Evolutionary conservation across 257 asterid genomes (phyloP).

Genomic region (Rubia yunnanensis): DNA sequence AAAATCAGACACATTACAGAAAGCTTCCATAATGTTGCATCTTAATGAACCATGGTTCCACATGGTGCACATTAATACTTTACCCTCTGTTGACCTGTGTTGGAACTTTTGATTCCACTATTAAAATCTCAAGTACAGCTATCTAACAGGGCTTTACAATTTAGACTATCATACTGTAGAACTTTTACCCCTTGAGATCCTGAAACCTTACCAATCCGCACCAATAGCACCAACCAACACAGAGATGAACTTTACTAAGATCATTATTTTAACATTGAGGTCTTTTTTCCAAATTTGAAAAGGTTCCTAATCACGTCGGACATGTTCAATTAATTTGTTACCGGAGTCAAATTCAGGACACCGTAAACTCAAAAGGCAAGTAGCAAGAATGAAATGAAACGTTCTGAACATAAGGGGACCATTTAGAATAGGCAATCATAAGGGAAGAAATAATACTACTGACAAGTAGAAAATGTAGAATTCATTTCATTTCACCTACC

Average conservation of each 20-base stretch:
- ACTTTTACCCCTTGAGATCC: too few species aligned
- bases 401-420: not conserved
- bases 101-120: not conserved
- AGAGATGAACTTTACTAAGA: too few species aligned
- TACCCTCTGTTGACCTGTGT: not conserved
- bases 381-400: not conserved
- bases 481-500: conserved; percentile 26
- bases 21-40: not conserved
- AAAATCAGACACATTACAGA: too few species aligned
- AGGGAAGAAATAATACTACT: not conserved
- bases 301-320: too few species aligned
- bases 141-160: not conserved
- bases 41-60: not conserved
- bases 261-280: too few species aligned
- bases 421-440: not conserved
- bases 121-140: not conserved
- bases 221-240: not conserved
- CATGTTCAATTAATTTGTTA: too few species aligned
- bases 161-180: too few species aligned
- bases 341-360: too few species aligned
- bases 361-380: not conserved
- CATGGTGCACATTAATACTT: not conserved
- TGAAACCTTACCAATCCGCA: not conserved
- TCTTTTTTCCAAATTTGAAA: too few species aligned
- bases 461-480: conserved; percentile 3